A percentile compares a stretch with the other conserved stretches of the same genome.
These are phyloP conservation scores for Anthostomella pinea DNA, from an alignment of 2,329 filamentous ascomycete genomes.

Conservation along the genomic window DNA sequence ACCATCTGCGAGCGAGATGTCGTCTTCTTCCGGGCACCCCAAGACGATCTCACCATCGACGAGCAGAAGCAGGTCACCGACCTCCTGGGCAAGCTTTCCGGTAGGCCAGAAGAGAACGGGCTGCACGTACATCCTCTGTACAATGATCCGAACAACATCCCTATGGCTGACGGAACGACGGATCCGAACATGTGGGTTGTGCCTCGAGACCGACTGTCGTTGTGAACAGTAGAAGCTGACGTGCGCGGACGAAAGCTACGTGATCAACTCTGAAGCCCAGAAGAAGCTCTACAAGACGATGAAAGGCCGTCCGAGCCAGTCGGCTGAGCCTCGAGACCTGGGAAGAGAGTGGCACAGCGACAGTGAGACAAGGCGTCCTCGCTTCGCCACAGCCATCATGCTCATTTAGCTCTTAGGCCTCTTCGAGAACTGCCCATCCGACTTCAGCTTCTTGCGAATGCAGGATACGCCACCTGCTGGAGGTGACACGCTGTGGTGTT, in stretches of 20 bases:
- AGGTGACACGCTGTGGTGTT: constrained; percentile 41
- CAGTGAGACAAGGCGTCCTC: constrained; percentile 23
- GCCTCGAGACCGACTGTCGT: no score
- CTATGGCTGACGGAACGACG: constrained; percentile 35
- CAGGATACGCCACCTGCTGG: constrained; percentile 29
- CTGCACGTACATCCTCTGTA: constrained; percentile 33
- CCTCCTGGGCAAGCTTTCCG: constrained; percentile 31
- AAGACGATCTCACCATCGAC: constrained; percentile 31
- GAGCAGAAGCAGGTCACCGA: constrained; percentile 34
- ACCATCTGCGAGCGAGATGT: constrained; percentile 35
- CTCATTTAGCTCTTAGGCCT: constrained; percentile 18
- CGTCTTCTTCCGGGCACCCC: constrained; percentile 30
- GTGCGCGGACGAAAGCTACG: no score
- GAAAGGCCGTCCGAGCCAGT: constrained; percentile 25
- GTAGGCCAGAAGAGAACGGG: constrained; percentile 30
- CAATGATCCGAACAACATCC: constrained; percentile 36
- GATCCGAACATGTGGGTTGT: constrained; percentile 36
- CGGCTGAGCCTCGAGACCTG: constrained; percentile 31
- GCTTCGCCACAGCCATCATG: background rate
- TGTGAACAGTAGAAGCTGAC: no score
- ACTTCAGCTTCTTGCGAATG: constrained; percentile 33
- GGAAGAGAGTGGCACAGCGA: constrained; percentile 36
- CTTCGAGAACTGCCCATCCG: constrained; percentile 31
- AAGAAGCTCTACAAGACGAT: constrained; percentile 38
- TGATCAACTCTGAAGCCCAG: constrained; percentile 34